These are phyloP conservation scores for Tulasnella sp. DNA, from an alignment of 768 basidiomycete genomes.

Conservation along the genomic window DNA sequence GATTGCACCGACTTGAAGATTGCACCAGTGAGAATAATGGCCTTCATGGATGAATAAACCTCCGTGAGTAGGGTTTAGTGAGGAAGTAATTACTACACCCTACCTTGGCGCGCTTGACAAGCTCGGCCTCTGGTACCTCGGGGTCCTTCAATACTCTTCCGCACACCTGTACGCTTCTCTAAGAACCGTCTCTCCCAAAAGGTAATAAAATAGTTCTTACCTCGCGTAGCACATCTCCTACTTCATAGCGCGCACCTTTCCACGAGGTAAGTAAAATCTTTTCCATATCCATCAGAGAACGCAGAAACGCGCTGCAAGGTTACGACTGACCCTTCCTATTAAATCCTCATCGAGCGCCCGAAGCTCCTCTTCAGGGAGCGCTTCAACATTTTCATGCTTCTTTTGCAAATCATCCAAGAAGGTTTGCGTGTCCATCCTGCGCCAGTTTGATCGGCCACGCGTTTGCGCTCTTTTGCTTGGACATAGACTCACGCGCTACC, in stretches of 20 bases:
- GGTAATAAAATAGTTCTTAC: slow-evolving; percentile 34
- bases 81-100: slow-evolving; percentile 18
- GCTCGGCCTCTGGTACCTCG: slow-evolving; percentile 61
- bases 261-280: slow-evolving; percentile 94
- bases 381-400: slow-evolving; percentile 75
- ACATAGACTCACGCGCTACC: slow-evolving; percentile 78
- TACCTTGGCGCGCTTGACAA: slow-evolving; percentile 84
- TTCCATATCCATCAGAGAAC: not conserved
- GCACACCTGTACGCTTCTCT: slow-evolving; percentile 50
- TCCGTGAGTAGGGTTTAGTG: not conserved
- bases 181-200: not conserved
- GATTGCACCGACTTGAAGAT: slow-evolving; percentile 82
- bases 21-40: slow-evolving; percentile 80
- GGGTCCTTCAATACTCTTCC: slow-evolving; percentile 83
- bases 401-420: slow-evolving; percentile 91
- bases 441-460: not conserved
- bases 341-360: slow-evolving; percentile 86
- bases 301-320: not conserved
- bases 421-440: slow-evolving; percentile 66
- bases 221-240: slow-evolving; percentile 82
- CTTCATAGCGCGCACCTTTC: slow-evolving; percentile 95
- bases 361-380: slow-evolving; percentile 78
- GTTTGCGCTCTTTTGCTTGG: not conserved
- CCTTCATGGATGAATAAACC: slow-evolving; percentile 44
- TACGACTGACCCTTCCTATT: slow-evolving; percentile 70